Percentiles rank a stretch among this genome's conserved stretches.
Evolutionary conservation across 257 asterid genomes (phyloP).

Genomic region (Capsicum pubescens): DNA sequence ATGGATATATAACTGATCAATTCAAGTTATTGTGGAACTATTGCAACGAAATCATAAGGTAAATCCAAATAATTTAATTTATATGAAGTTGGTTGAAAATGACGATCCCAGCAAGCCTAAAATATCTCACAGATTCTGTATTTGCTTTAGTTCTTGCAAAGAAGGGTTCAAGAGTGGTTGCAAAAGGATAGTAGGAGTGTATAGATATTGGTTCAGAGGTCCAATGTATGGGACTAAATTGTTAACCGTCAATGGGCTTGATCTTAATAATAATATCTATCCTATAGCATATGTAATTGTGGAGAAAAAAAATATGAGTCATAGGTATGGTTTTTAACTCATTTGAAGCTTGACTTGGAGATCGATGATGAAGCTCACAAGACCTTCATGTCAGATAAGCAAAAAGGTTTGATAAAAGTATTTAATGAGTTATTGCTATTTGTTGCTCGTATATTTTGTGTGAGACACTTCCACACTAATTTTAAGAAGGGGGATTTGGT

Average conservation of each 20-base stretch:
- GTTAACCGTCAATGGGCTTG: not conserved
- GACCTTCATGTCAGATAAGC: slow-evolving; percentile 31
- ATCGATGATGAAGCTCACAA: not conserved
- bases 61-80: not conserved
- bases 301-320: slow-evolving; percentile 22
- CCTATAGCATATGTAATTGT: slow-evolving; percentile 35
- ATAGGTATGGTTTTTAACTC: slow-evolving; percentile 25
- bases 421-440: not conserved
- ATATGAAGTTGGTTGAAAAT: too few relatives aligned
- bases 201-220: not conserved
- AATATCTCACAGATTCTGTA: not conserved
- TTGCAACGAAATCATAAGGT: not conserved
- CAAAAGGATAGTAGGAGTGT: not conserved
- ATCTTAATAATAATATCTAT: slow-evolving; percentile 32
- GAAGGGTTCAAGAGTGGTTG: not conserved
- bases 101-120: not conserved
- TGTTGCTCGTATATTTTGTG: slow-evolving; percentile 16
- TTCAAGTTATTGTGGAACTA: not conserved
- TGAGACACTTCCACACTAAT: slow-evolving; percentile 19
- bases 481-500: not conserved
- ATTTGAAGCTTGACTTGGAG: not conserved
- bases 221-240: not conserved
- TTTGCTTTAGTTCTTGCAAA: not conserved
- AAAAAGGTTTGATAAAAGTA: slow-evolving; percentile 29
- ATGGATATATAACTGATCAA: too few relatives aligned